Conservation (phyloP, 108 stramenopile genomes). For the Craspedostauros australis region DNA sequence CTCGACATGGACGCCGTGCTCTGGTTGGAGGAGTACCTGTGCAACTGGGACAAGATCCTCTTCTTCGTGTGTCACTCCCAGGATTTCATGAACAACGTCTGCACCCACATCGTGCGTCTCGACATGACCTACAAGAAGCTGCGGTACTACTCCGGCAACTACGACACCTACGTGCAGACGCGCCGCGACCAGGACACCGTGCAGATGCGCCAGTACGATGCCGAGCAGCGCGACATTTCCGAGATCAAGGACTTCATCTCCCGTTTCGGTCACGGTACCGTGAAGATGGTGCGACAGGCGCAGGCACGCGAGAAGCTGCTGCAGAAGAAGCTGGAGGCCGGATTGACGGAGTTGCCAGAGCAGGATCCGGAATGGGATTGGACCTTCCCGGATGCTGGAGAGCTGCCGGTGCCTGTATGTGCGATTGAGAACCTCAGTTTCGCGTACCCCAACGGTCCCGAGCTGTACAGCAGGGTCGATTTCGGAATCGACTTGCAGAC, state of each 20-base stretch:
- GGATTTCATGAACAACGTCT: slow-evolving; percentile 98
- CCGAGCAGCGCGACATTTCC: slow-evolving; percentile 95
- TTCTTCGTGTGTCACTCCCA: slow-evolving; percentile 95
- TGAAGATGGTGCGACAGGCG: slow-evolving; percentile 93
- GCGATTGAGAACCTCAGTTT: slow-evolving; percentile 78
- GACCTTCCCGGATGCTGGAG: slow-evolving; percentile 82
- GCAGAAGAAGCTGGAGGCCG: slow-evolving; percentile 86
- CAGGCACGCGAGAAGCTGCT: slow-evolving; percentile 88
- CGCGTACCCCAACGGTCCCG: slow-evolving; percentile 63
- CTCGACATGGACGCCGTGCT: slow-evolving; percentile 95
- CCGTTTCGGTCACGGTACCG: slow-evolving; percentile 93
- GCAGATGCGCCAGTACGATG: slow-evolving; percentile 91
- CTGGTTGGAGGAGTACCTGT: slow-evolving; percentile 97
- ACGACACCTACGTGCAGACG: slow-evolving; percentile 91
- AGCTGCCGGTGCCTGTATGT: slow-evolving; percentile 80
- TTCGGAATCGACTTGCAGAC: slow-evolving; percentile 88
- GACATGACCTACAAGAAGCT: slow-evolving; percentile 89
- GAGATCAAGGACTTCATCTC: slow-evolving; percentile 94
- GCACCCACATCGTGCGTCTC: slow-evolving; percentile 93
- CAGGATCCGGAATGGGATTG: slow-evolving; percentile 72
- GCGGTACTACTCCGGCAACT: slow-evolving; percentile 94
- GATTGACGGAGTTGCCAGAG: slow-evolving; percentile 77
- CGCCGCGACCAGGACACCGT: slow-evolving; percentile 94
- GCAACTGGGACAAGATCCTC: slow-evolving; percentile 89
- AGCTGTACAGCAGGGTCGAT: slow-evolving; percentile 75